Conservation (phyloP, 2,329 filamentous ascomycete genomes). For the Ascochyta koolunga region DNA sequence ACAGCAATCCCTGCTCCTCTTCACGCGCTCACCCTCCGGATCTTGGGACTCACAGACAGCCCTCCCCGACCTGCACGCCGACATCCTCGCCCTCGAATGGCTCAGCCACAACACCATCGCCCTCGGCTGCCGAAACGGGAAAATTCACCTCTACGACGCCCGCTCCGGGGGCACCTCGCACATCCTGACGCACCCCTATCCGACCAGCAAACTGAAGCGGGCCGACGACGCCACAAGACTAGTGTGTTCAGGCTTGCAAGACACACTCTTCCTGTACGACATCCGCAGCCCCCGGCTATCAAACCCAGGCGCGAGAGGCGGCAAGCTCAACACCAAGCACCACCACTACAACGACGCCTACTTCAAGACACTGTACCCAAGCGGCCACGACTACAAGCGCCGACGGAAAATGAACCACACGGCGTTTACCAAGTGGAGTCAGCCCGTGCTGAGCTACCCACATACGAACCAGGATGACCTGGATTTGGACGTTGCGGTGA, state of each 20-base stretch:
- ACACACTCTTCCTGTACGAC: constrained; percentile 41
- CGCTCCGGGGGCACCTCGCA: constrained; percentile 33
- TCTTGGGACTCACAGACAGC: constrained; percentile 26
- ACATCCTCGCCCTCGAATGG: constrained; percentile 46
- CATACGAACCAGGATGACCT: constrained; percentile 35
- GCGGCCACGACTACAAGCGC: constrained; percentile 16
- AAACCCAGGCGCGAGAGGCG: background rate
- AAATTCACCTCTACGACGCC: constrained; percentile 42
- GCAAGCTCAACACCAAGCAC: background rate
- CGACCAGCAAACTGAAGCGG: constrained; percentile 30
- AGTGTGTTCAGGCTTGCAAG: constrained; percentile 34
- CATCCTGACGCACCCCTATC: constrained; percentile 34
- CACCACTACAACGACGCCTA: constrained; percentile 25
- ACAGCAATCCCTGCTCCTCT: constrained; percentile 32
- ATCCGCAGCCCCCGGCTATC: constrained; percentile 28
- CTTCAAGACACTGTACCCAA: constrained; percentile 19
- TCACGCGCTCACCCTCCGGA: constrained; percentile 26
- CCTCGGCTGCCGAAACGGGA: constrained; percentile 41
- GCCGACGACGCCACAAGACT: constrained; percentile 36
- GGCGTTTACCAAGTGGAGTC: constrained; percentile 22
- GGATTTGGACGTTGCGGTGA: constrained; percentile 39
- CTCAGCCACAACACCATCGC: constrained; percentile 37
- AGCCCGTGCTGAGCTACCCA: constrained; percentile 37
- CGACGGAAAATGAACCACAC: constrained; percentile 18
- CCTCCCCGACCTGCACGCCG: constrained; percentile 21